Evolutionary conservation across 2,329 filamentous ascomycete genomes (phyloP).

Genomic region (Penicillium concentricum): DNA sequence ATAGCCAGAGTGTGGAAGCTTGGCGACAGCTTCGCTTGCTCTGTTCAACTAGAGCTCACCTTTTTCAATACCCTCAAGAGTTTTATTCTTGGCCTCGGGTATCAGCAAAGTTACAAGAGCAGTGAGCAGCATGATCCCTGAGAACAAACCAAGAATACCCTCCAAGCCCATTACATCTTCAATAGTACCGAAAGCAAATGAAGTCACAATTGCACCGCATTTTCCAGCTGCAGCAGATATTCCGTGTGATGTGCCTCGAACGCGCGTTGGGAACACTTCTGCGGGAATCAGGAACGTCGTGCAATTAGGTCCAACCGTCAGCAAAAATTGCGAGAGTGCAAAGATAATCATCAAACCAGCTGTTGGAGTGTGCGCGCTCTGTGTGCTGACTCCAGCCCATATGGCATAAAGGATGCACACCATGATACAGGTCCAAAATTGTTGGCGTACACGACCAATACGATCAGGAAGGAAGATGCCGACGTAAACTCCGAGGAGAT

Average conservation of each 20-base stretch:
- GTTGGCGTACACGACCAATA: slow-evolving; percentile 23
- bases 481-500: slow-evolving; percentile 24
- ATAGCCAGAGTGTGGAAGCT: neutral
- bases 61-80: slow-evolving; percentile 25
- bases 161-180: slow-evolving; percentile 22
- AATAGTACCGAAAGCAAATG: slow-evolving; percentile 23
- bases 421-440: slow-evolving; percentile 19
- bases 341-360: slow-evolving; percentile 30
- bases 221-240: neutral
- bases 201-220: neutral
- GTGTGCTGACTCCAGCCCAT: slow-evolving; percentile 27
- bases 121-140: slow-evolving; percentile 25
- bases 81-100: slow-evolving; percentile 29
- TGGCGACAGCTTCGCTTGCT: neutral
- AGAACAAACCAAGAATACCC: slow-evolving; percentile 23
- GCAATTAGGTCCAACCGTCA: slow-evolving; percentile 1
- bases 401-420: slow-evolving; percentile 31
- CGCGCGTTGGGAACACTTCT: neutral
- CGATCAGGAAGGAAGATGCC: slow-evolving; percentile 27
- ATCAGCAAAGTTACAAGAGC: slow-evolving; percentile 24
- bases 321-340: slow-evolving; percentile 30
- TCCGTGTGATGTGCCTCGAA: neutral
- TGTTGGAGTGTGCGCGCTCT: slow-evolving; percentile 22
- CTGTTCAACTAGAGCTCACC: neutral
- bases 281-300: neutral